Evolutionary conservation across 441 rosid species (phyloP).

Genomic region (Pelargonium myrrhifolium): DNA sequence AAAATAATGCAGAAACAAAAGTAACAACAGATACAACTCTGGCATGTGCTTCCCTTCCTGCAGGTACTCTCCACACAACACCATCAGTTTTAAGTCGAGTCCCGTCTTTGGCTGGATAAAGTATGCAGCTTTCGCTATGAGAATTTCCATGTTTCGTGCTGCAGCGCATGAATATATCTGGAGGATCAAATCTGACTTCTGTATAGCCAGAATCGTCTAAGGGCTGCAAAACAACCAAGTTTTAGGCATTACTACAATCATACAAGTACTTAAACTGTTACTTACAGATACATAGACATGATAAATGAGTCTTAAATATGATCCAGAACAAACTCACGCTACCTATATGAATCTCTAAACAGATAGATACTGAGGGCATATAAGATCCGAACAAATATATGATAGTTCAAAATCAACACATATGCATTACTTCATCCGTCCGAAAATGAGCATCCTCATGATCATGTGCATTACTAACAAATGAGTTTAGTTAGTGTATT

Average conservation of each 20-base stretch:
- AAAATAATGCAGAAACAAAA: constrained; percentile 15
- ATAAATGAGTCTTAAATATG: no score
- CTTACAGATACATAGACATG: no score
- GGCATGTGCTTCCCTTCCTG: constrained; percentile 43
- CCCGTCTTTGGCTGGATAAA: constrained; percentile 23
- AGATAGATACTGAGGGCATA: no score
- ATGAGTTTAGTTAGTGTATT: no score
- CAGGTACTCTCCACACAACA: constrained; percentile 61
- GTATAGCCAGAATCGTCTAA: constrained; percentile 60
- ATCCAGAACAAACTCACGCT: no score
- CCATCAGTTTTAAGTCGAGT: constrained; percentile 15
- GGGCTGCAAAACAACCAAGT: constrained; percentile 33
- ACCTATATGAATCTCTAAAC: no score
- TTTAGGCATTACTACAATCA: constrained; percentile 2
- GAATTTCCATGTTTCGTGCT: constrained; percentile 18
- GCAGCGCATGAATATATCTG: constrained; percentile 53
- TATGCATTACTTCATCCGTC: no score
- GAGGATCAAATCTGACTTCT: constrained; percentile 47
- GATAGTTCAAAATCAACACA: no score
- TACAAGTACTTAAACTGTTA: neutral
- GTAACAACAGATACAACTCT: constrained; percentile 23
- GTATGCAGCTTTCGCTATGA: constrained; percentile 31
- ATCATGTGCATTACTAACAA: no score
- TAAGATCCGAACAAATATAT: no score
- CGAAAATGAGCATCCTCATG: no score